These are phyloP conservation scores for Nitzschia inconspicua DNA, from an alignment of 108 stramenopile species.

Conservation along the genomic window DNA sequence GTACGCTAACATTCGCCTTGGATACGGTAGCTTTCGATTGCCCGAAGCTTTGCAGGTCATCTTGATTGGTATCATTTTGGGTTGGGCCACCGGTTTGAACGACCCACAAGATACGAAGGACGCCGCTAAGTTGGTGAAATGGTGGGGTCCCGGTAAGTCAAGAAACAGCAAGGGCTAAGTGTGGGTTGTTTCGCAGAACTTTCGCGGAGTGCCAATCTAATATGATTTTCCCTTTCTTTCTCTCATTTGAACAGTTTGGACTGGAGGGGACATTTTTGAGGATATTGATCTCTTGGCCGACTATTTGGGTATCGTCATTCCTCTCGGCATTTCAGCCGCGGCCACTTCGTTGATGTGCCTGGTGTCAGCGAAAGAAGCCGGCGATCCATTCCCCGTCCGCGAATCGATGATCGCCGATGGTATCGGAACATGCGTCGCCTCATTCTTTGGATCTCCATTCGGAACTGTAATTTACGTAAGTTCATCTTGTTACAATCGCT, in stretches of 20 bases:
- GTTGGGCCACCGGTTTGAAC: constrained; percentile 43
- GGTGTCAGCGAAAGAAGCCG: constrained; percentile 51
- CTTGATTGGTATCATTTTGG: constrained; percentile 34
- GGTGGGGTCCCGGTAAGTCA: constrained; percentile 20
- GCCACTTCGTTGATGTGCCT: constrained; percentile 43
- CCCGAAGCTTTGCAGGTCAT: constrained; percentile 50
- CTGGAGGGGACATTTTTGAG: constrained; percentile 25
- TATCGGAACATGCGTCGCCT: constrained; percentile 54
- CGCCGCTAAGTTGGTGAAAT: constrained; percentile 23
- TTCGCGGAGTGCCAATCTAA: no score
- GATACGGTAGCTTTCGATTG: constrained; percentile 18
- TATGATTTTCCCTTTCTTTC: no score
- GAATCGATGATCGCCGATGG: constrained; percentile 70
- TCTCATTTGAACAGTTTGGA: no score
- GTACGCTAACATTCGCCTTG: constrained; percentile 38
- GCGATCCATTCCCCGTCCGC: constrained; percentile 52
- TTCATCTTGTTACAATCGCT: no score
- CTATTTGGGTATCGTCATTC: constrained; percentile 57
- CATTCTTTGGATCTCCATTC: constrained; percentile 60
- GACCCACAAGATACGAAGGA: constrained; percentile 12
- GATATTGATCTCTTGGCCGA: constrained; percentile 25
- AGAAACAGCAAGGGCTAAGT: no score
- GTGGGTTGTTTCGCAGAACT: no score
- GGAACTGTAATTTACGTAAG: constrained; percentile 60
- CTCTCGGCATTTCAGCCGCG: constrained; percentile 44